Percentiles rank a stretch among this genome's conserved stretches.
These are phyloP conservation scores for Xanthoconium stramineum DNA, from an alignment of 768 basidiomycete species.

Conservation along the genomic window DNA sequence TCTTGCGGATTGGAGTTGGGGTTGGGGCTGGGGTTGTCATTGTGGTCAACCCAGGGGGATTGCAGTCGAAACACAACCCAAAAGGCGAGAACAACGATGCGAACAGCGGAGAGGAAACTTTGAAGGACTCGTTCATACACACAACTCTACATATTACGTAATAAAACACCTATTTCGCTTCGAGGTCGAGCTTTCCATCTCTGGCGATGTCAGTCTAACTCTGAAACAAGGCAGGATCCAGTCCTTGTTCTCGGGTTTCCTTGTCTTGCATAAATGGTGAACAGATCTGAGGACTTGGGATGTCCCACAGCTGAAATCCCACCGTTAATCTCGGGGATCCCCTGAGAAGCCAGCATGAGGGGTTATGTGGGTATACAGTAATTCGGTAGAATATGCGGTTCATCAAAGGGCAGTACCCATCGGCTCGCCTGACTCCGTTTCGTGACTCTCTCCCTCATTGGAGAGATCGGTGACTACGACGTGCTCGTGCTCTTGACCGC, in stretches of 20 bases:
- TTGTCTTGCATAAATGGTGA: not conserved
- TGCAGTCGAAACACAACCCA: conserved; percentile 7
- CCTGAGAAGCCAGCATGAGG: not conserved
- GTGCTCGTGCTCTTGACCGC: conserved; percentile 16
- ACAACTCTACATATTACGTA: conserved; percentile 19
- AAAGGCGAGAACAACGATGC: conserved; percentile 8
- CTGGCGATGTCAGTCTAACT: not conserved
- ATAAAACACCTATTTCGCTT: conserved; percentile 5
- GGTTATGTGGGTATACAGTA: not conserved
- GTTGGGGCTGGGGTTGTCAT: conserved; percentile 56
- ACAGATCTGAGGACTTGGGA: not conserved
- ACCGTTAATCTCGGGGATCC: not conserved
- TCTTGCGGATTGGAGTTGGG: conserved; percentile 74
- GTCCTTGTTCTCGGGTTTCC: not conserved
- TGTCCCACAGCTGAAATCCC: not conserved
- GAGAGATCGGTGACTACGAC: conserved; percentile 1
- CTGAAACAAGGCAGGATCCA: not conserved
- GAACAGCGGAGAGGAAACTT: conserved; percentile 19
- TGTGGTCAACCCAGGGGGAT: not conserved
- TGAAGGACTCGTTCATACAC: not conserved
- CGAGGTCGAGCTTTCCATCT: not conserved
- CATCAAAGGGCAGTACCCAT: conserved; percentile 32
- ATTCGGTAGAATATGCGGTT: not conserved
- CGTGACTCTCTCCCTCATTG: conserved; percentile 11
- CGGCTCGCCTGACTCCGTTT: conserved; percentile 13